phyloP scores from a whole-genome alignment of 148 eudicot species.

The Pharnaceum exiguum region DNA sequence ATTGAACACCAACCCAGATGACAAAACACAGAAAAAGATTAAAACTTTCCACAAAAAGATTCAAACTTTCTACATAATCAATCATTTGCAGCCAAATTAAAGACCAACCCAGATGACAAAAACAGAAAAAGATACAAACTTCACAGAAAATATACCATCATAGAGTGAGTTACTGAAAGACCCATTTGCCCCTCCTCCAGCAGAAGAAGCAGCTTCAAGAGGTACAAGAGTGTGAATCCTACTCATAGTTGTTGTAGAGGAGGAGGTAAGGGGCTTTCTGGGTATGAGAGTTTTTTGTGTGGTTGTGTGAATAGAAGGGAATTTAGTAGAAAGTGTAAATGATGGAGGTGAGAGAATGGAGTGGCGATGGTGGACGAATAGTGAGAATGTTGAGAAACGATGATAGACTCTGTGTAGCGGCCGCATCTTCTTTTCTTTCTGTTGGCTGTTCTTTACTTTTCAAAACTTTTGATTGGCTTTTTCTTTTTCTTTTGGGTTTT shows the following conservation, averaged over 20 bases:
- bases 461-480: no score
- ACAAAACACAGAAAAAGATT: no score
- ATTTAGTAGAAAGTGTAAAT: slow-evolving; percentile 23
- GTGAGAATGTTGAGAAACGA: slow-evolving; percentile 29
- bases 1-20: no score
- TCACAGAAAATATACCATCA: slow-evolving; percentile 27
- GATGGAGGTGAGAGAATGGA: slow-evolving; percentile 4
- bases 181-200: slow-evolving; percentile 31
- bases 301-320: slow-evolving; percentile 13
- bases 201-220: slow-evolving; percentile 35
- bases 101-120: not conserved
- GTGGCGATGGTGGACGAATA: not conserved
- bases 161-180: slow-evolving; percentile 27
- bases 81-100: not conserved
- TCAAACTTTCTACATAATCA: no score
- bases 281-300: not conserved
- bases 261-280: slow-evolving; percentile 14
- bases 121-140: not conserved
- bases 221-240: slow-evolving; percentile 48
- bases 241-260: slow-evolving; percentile 23
- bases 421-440: slow-evolving; percentile 57
- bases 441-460: no score
- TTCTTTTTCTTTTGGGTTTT: no score
- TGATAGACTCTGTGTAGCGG: slow-evolving; percentile 64
- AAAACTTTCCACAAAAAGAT: no score